Percentiles rank a stretch among this genome's conserved stretches.
phyloP scores from a whole-genome alignment of 768 basidiomycete genomes.

The Daedalea quercina region DNA sequence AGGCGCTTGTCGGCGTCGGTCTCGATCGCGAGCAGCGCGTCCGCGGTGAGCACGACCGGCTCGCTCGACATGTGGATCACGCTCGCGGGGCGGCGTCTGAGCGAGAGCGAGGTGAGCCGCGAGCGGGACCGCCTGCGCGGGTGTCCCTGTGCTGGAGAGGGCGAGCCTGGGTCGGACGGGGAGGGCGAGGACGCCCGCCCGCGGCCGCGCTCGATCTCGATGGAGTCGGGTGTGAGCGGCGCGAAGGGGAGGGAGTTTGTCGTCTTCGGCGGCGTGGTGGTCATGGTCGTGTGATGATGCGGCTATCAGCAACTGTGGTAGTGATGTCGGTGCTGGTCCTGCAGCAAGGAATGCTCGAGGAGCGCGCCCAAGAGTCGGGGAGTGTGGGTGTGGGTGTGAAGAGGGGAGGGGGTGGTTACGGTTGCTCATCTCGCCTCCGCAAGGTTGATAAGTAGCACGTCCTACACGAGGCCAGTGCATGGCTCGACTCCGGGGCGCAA shows the following conservation, averaged over 20 bases:
- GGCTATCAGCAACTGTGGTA: neutral
- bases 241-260: neutral
- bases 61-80: neutral
- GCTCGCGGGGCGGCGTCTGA: neutral
- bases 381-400: neutral
- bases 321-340: neutral
- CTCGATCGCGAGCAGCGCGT: neutral
- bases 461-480: neutral
- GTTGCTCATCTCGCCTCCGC: neutral
- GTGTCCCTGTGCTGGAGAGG: neutral
- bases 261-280: neutral
- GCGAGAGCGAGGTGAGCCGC: neutral
- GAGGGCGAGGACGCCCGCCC: neutral
- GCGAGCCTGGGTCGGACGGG: neutral
- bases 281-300: neutral
- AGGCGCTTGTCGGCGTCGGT: neutral
- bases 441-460: neutral
- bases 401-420: neutral
- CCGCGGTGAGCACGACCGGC: neutral
- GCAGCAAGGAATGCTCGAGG: neutral
- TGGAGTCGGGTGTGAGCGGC: neutral
- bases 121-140: neutral
- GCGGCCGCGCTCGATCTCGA: neutral
- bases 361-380: neutral
- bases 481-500: neutral